Conservation (phyloP, 768 basidiomycete genomes). For the Suillus subaureus region DNA sequence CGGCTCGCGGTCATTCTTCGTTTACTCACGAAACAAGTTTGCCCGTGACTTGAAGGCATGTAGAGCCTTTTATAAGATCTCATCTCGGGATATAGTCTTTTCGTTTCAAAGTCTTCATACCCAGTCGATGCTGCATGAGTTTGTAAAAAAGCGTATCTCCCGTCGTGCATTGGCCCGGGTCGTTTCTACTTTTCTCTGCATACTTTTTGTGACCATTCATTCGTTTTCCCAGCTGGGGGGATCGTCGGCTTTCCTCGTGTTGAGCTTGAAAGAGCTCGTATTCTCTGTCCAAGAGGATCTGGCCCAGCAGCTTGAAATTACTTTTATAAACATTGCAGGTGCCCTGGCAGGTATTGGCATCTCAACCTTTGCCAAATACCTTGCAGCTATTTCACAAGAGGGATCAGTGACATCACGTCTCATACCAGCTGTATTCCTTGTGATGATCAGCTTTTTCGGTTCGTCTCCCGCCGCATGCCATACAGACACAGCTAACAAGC, state of each 20-base stretch:
- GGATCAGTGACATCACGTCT: constrained; percentile 33
- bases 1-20: neutral
- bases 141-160: neutral
- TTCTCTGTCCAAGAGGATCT: constrained; percentile 50
- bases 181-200: constrained; percentile 47
- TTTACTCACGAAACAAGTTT: neutral
- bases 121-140: neutral
- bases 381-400: constrained; percentile 29
- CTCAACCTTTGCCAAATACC: constrained; percentile 37
- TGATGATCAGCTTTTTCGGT: constrained; percentile 42
- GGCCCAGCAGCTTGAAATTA: constrained; percentile 49
- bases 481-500: neutral
- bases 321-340: constrained; percentile 45
- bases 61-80: neutral
- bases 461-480: neutral
- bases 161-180: constrained; percentile 41
- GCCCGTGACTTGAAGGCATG: neutral
- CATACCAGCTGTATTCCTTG: constrained; percentile 44
- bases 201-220: constrained; percentile 38
- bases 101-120: neutral
- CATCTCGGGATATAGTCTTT: neutral
- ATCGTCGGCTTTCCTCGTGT: constrained; percentile 38
- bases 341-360: constrained; percentile 43
- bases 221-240: constrained; percentile 45
- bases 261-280: constrained; percentile 47